Evolutionary conservation across 805 yeast species (phyloP), one percentile per base, ranked within the genome.

Genomic region (Schizosaccharomyces japonicus): DNA sequence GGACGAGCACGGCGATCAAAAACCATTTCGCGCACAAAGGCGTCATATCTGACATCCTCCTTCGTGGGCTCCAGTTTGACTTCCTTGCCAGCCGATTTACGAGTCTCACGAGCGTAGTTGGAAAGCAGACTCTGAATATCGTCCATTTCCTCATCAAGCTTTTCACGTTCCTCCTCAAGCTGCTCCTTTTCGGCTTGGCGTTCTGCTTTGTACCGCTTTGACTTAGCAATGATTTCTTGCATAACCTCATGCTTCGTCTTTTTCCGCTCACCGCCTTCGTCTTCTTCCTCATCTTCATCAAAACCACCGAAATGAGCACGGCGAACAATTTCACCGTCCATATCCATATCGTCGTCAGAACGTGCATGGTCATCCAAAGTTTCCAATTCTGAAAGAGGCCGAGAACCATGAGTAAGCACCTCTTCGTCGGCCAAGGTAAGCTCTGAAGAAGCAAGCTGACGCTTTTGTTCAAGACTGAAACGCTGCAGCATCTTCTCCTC

Each of bases 401-500:
- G 72, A 17, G 94, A 95, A 44, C 68, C 72, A 62, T 85, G 95
- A 0, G 95, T 84, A 49, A 87, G 70, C 0, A 67, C 66, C 13
- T 59, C 65, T 17, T 59, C 68, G 26, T 66, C 74, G 28, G 66
- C 73, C 21, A 71, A 74, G 47, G 71, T 76, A 53, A 79, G 90
- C 27, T 81, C 87, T 47, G 85, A 71, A 57, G 80, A 78, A 56
- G 74, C 87, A 52, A 80, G 57, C 28, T 75, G 72, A 39, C 68
- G 65, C 46, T 50, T 34, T 58, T 80, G 71, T 65, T 87, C 96
- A 49, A 78, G 74, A 3, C 95, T 81, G 66, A 83, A 90, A 65
- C 98, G 76, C 58, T 80, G 94, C 63, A 90, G 71, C 94, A 84
- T 84, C 61, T 80, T 82, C 54, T 90, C 95, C 61, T 90, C 96